A percentile compares a stretch with the other conserved stretches of the same genome.
Evolutionary conservation across 306 rosid genomes (phyloP).

Genomic region (Oemleria cerasiformis): DNA sequence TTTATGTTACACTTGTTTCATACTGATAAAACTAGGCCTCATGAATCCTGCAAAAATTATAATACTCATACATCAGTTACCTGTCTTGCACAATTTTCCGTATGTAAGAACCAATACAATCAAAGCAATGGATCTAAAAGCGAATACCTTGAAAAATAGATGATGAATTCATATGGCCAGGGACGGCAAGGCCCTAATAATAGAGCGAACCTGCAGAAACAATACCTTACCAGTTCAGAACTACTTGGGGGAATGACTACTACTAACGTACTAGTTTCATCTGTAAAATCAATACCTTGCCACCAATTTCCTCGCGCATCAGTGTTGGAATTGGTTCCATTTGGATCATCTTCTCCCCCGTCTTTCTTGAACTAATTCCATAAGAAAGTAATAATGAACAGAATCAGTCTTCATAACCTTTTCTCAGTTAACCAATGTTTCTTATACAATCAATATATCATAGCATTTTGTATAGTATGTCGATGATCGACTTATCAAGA

Average conservation of each 20-base stretch:
- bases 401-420: conserved; percentile 10
- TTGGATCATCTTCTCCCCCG: conserved; percentile 47
- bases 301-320: conserved; percentile 63
- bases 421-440: neutral
- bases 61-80: conserved; percentile 5
- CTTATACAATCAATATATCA: conserved; percentile 7
- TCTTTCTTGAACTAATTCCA: conserved; percentile 37
- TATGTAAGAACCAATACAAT: neutral
- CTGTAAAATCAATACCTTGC: conserved; percentile 38
- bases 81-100: neutral
- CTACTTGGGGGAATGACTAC: too few relatives aligned
- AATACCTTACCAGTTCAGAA: conserved; percentile 2
- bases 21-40: conserved; percentile 3
- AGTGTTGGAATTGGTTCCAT: conserved; percentile 37
- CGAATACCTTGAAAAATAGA: conserved; percentile 40
- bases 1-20: conserved; percentile 5
- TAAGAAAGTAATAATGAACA: conserved; percentile 1
- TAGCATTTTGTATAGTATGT: neutral
- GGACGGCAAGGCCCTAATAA: conserved; percentile 37
- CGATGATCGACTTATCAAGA: conserved; percentile 20
- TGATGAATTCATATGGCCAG: conserved; percentile 30
- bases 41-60: conserved; percentile 13
- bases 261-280: neutral
- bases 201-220: conserved; percentile 51
- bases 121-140: neutral